phyloP scores from a whole-genome alignment of 2,329 filamentous ascomycete species.

The Alternaria solani region DNA sequence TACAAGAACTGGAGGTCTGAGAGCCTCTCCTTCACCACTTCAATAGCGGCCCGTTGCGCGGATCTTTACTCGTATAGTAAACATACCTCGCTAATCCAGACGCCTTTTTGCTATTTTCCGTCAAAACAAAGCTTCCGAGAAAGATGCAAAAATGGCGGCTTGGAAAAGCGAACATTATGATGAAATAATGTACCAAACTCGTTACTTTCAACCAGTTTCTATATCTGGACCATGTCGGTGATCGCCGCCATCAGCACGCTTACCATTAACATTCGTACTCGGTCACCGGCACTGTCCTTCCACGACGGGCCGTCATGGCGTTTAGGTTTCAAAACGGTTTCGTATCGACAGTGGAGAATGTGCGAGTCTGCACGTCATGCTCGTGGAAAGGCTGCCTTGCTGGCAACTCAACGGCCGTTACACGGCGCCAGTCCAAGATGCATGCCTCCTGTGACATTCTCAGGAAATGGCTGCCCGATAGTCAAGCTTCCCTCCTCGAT shows the following conservation, averaged over 20 bases:
- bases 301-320: neutral
- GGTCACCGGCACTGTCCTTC: constrained; percentile 1
- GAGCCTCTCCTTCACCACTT: neutral
- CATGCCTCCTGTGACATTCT: neutral
- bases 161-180: neutral
- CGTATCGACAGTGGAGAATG: neutral
- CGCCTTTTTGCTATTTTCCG: neutral
- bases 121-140: neutral
- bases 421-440: neutral
- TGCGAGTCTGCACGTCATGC: neutral
- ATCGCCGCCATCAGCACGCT: neutral
- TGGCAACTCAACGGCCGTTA: neutral
- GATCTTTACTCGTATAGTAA: neutral
- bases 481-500: neutral
- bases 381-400: neutral
- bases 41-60: neutral
- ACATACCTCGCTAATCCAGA: neutral
- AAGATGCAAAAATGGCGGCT: neutral
- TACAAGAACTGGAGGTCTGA: neutral
- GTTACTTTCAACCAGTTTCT: neutral
- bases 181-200: neutral
- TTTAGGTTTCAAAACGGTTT: neutral
- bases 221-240: neutral
- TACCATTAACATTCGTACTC: neutral
- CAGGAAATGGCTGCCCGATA: neutral